These are phyloP conservation scores for Podaxis pistillaris DNA, from an alignment of 768 basidiomycete species.

Conservation along the genomic window DNA sequence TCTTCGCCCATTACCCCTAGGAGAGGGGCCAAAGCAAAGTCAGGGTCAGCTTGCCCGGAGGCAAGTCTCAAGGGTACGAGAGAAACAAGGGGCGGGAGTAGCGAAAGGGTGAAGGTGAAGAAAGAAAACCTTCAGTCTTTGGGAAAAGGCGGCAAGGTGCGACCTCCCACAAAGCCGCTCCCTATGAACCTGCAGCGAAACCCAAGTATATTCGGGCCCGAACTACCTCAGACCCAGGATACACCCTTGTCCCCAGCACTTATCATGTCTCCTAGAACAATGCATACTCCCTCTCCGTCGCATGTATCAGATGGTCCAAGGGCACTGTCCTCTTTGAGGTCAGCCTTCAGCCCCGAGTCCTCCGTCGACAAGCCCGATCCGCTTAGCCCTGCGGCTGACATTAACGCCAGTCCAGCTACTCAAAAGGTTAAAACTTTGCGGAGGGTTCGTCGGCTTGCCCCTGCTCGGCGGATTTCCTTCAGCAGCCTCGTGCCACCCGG, in stretches of 20 bases:
- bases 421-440: conserved; percentile 45
- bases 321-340: not conserved
- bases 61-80: conserved; percentile 18
- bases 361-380: conserved; percentile 7
- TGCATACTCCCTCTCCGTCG: conserved; percentile 3
- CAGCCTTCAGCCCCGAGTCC: conserved; percentile 13
- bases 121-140: conserved; percentile 8
- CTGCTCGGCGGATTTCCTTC: conserved; percentile 66
- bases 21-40: conserved; percentile 18
- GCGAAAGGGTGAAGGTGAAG: conserved; percentile 15
- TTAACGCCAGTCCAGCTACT: conserved; percentile 18
- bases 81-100: conserved; percentile 18
- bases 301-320: conserved; percentile 11
- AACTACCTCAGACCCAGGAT: conserved; percentile 44
- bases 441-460: conserved; percentile 45
- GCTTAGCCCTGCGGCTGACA: conserved; percentile 14
- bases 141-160: conserved; percentile 5
- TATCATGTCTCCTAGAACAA: conserved; percentile 3
- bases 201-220: conserved; percentile 66
- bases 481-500: conserved; percentile 42
- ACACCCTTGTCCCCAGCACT: conserved; percentile 13
- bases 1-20: conserved; percentile 19
- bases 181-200: conserved; percentile 56
- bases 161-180: conserved; percentile 25
- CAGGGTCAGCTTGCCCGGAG: conserved; percentile 6